Conservation (phyloP, 1,139 yeast genomes). For the Eremothecium sinecaudum region DNA sequence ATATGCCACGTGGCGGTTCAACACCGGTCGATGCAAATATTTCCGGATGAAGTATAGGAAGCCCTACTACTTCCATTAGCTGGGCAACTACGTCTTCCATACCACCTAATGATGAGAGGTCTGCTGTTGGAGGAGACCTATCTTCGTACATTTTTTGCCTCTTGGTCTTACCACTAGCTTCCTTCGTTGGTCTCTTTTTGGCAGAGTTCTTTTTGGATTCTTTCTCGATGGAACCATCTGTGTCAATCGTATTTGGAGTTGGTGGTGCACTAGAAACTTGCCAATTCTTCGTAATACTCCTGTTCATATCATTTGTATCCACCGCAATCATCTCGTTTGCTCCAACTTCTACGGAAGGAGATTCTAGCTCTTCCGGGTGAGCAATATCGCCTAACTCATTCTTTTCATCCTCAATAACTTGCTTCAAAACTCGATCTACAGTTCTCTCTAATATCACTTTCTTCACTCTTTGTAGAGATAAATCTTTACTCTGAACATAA, state of each 20-base stretch:
- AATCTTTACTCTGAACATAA: constrained; percentile 52
- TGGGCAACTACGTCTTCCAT: constrained; percentile 75
- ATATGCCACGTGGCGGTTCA: constrained; percentile 93
- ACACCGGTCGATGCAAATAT: constrained; percentile 81
- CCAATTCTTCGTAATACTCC: constrained; percentile 70
- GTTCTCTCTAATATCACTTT: constrained; percentile 47
- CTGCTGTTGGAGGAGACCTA: constrained; percentile 60
- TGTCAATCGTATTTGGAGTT: constrained; percentile 10
- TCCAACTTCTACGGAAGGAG: constrained; percentile 24
- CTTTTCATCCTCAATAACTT: constrained; percentile 33
- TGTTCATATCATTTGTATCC: constrained; percentile 61
- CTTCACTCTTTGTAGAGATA: constrained; percentile 59
- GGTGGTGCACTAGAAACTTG: constrained; percentile 20
- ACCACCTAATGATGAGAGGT: constrained; percentile 77
- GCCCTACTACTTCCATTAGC: constrained; percentile 78
- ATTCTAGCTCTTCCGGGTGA: constrained; percentile 21
- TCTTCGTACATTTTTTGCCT: constrained; percentile 39
- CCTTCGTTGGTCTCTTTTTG: constrained; percentile 34
- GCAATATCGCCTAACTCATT: constrained; percentile 37
- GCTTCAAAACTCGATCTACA: constrained; percentile 44
- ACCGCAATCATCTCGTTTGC: constrained; percentile 50
- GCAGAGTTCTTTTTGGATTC: constrained; percentile 25
- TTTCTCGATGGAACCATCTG: constrained; percentile 9
- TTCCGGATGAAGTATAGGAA: constrained; percentile 91
- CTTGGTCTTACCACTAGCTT: constrained; percentile 25